phyloP scores from a whole-genome alignment of 2,329 filamentous ascomycete genomes.

The Scedosporium dehoogii region DNA sequence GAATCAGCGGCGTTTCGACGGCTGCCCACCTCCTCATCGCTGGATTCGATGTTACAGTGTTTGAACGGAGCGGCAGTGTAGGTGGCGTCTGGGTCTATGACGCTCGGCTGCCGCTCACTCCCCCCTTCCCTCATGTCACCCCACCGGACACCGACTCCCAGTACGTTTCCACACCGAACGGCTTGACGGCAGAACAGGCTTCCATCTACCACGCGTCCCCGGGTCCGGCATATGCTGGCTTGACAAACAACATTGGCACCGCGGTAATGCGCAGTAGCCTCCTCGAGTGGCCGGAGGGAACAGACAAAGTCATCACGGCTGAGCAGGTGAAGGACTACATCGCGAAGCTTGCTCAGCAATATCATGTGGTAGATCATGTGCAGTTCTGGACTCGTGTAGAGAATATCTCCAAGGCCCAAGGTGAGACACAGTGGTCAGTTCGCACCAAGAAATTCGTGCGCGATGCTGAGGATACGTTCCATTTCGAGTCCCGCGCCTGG shows the following conservation, averaged over 20 bases:
- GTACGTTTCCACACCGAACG: background rate
- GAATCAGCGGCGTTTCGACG: constrained; percentile 27
- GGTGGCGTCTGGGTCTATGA: constrained; percentile 31
- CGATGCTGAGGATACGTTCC: constrained; percentile 12
- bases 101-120: constrained; percentile 17
- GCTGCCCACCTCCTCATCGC: constrained; percentile 26
- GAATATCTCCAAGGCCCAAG: constrained; percentile 29
- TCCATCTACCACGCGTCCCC: constrained; percentile 12
- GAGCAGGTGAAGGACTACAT: constrained; percentile 48
- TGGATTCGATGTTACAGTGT: constrained; percentile 25
- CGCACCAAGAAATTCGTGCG: constrained; percentile 27
- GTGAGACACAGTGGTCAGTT: background rate
- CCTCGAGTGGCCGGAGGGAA: constrained; percentile 46
- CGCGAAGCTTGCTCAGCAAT: constrained; percentile 35
- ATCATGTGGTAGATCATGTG: constrained; percentile 25
- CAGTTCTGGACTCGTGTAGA: constrained; percentile 52
- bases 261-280: constrained; percentile 33
- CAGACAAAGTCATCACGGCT: constrained; percentile 49
- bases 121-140: constrained; percentile 21
- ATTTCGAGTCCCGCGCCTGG: constrained; percentile 20
- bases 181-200: background rate
- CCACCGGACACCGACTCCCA: constrained; percentile 19
- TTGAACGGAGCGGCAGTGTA: constrained; percentile 22
- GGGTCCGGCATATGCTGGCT: constrained; percentile 41
- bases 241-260: constrained; percentile 71